Conservation (phyloP, 2,329 filamentous ascomycete species). For the Cercospora canescens region DNA sequence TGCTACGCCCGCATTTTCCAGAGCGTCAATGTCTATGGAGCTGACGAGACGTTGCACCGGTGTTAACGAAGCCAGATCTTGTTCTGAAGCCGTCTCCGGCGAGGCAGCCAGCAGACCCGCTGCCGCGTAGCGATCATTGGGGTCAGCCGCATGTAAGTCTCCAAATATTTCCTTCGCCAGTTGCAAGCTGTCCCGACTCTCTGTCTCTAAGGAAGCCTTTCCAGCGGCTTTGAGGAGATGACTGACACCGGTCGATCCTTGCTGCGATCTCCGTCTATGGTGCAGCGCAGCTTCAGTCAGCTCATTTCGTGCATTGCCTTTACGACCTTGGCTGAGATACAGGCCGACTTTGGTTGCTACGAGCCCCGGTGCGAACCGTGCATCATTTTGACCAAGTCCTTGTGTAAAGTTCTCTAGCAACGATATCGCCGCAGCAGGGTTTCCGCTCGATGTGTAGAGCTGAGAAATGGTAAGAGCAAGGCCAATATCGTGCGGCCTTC, state of each 20-base stretch:
- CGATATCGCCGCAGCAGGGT: constrained; percentile 71
- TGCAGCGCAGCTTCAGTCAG: constrained; percentile 77
- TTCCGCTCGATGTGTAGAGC: constrained; percentile 71
- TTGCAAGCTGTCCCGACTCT: constrained; percentile 65
- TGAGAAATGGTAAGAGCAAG: constrained; percentile 78
- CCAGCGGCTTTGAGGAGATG: constrained; percentile 79
- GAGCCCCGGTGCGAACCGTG: constrained; percentile 80
- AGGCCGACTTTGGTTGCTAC: constrained; percentile 78
- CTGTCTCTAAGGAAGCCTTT: constrained; percentile 76
- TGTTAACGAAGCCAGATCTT: constrained; percentile 58
- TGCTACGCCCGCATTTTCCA: constrained; percentile 67
- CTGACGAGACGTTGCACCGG: constrained; percentile 62
- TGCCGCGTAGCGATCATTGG: constrained; percentile 67
- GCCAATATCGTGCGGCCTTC: constrained; percentile 76
- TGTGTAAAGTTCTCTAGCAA: constrained; percentile 74
- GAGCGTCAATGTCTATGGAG: constrained; percentile 60
- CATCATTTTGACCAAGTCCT: constrained; percentile 66
- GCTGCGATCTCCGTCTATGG: constrained; percentile 68
- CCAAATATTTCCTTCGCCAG: constrained; percentile 78
- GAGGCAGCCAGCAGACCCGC: constrained; percentile 85
- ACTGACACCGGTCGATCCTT: constrained; percentile 43
- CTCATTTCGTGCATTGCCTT: constrained; percentile 68
- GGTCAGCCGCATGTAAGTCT: constrained; percentile 64
- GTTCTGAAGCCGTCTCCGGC: constrained; percentile 55
- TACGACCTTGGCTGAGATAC: constrained; percentile 74